Percentiles rank a stretch among this genome's conserved stretches.
These are phyloP conservation scores for Xanthoconium purpureum DNA, from an alignment of 768 basidiomycete species.

Conservation along the genomic window DNA sequence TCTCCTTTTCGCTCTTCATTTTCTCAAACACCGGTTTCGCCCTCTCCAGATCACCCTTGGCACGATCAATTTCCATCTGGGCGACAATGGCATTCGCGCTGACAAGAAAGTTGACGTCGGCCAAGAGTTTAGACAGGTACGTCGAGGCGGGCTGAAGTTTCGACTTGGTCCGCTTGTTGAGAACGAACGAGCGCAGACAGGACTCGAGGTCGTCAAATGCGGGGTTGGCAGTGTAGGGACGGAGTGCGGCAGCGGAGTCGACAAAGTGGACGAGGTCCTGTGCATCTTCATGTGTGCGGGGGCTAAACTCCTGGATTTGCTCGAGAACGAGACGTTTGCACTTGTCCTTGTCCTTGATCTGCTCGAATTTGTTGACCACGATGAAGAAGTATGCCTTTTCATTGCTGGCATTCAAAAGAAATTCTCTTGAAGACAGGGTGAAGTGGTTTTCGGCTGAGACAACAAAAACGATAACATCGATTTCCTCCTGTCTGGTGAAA, in stretches of 20 bases:
- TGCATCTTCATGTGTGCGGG: constrained; percentile 87
- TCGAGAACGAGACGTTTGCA: constrained; percentile 86
- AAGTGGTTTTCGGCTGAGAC: constrained; percentile 99
- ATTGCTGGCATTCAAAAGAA: constrained; percentile 86
- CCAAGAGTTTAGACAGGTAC: constrained; percentile 85
- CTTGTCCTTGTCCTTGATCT: constrained; percentile 92
- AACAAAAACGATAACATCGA: constrained; percentile 97
- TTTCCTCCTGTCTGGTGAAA: constrained; percentile 95
- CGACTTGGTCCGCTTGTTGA: constrained; percentile 92
- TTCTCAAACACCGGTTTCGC: constrained; percentile 83
- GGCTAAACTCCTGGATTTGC: constrained; percentile 90
- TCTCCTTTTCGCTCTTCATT: constrained; percentile 72
- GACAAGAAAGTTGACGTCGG: constrained; percentile 85
- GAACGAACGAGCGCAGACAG: constrained; percentile 88
- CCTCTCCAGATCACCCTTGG: constrained; percentile 63
- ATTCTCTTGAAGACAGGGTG: constrained; percentile 92
- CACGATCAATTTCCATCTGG: constrained; percentile 67
- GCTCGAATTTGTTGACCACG: constrained; percentile 97
- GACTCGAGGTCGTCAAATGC: constrained; percentile 88
- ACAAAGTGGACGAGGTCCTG: constrained; percentile 97
- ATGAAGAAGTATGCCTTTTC: constrained; percentile 99
- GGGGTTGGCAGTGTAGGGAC: constrained; percentile 59
- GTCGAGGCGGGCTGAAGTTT: constrained; percentile 93
- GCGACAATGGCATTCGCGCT: constrained; percentile 87
- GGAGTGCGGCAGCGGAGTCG: constrained; percentile 77